These are phyloP conservation scores for Yarrowia osloensis DNA, from an alignment of 805 yeast genomes.

Conservation along the genomic window DNA sequence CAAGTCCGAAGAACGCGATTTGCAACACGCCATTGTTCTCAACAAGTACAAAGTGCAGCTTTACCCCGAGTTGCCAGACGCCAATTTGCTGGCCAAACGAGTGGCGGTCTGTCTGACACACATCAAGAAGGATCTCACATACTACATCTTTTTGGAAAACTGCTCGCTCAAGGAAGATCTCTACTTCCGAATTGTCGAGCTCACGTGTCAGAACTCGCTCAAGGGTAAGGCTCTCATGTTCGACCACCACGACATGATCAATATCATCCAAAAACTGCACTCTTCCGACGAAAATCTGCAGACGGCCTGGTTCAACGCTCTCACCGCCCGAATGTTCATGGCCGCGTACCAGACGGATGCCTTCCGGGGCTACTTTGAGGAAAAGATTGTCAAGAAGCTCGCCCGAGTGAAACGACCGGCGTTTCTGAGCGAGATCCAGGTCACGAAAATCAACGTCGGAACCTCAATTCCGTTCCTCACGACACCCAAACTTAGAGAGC, in stretches of 20 bases:
- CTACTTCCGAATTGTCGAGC: constrained; percentile 73
- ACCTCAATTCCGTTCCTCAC: constrained; percentile 77
- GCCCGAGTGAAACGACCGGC: constrained; percentile 83
- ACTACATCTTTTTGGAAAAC: constrained; percentile 48
- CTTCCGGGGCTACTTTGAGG: constrained; percentile 58
- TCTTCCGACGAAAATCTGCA: constrained; percentile 81
- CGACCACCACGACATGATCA: constrained; percentile 68
- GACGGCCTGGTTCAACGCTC: constrained; percentile 88
- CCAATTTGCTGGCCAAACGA: constrained; percentile 74
- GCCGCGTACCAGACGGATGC: constrained; percentile 71
- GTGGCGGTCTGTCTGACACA: constrained; percentile 74
- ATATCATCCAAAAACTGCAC: constrained; percentile 72
- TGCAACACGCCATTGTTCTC: constrained; percentile 76
- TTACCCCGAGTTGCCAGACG: constrained; percentile 83
- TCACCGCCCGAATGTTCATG: constrained; percentile 79
- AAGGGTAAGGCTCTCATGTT: constrained; percentile 51
- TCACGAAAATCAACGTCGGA: constrained; percentile 74
- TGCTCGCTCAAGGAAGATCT: constrained; percentile 89
- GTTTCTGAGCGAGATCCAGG: constrained; percentile 78
- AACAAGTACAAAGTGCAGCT: constrained; percentile 68
- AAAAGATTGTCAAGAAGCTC: constrained; percentile 68
- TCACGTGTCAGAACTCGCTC: constrained; percentile 46
- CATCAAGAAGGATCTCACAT: constrained; percentile 40
- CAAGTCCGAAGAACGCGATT: constrained; percentile 62
- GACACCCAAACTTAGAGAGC: constrained; percentile 63